Base-by-base conservation (phyloP, 768 basidiomycete genomes). In the Rubroboletus satanas region DNA sequence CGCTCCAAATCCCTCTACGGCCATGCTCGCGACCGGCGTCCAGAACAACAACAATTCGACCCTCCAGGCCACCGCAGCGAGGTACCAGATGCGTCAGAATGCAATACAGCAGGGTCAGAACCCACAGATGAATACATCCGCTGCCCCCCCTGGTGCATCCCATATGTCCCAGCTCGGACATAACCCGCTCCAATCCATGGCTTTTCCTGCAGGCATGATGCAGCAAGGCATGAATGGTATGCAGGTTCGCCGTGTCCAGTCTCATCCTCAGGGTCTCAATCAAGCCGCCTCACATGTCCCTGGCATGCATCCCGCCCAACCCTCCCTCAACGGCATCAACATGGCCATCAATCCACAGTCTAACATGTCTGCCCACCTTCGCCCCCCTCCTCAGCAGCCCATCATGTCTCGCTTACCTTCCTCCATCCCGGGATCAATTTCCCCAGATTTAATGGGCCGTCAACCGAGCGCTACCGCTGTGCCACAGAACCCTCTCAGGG, bases 241-340 rank as follows among this genome's bases (percentile, higher is more conserved):
- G 43, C 62, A 58, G 18, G 66, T 79, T 44, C 80, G 85, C 54
- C 80, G 85, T 63, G 78, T 77, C n/a, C 71, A 75, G 55, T 82
- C 84, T 21, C 85, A 87, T 69, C 78, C 83, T 5, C 77, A 79
- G 57, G 68, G 62, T 68, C 62, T 78, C 54, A 77, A 73, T 60
- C 73, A 76, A 38, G 57, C 67, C 14, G 70, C 66, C 46, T 69
- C 58, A 29, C 76, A 75, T 62, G 66, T 62, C 48, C 58, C 66
- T 15, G 67, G 68, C 38, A 72, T 76, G 53, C 75, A 74, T 59
- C 63, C 72, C 29, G 62, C 64, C 33, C 72, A 69, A 35, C 73
- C 75, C 35, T 66, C 64, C 23, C 64, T 70, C 51, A 70, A 69
- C 28, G 70, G 68, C 42, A 73, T 74, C 66, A 67, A 64, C 42